Base-by-base conservation (phyloP, 2,329 filamentous ascomycete genomes). In the Xylaria sp. region DNA sequence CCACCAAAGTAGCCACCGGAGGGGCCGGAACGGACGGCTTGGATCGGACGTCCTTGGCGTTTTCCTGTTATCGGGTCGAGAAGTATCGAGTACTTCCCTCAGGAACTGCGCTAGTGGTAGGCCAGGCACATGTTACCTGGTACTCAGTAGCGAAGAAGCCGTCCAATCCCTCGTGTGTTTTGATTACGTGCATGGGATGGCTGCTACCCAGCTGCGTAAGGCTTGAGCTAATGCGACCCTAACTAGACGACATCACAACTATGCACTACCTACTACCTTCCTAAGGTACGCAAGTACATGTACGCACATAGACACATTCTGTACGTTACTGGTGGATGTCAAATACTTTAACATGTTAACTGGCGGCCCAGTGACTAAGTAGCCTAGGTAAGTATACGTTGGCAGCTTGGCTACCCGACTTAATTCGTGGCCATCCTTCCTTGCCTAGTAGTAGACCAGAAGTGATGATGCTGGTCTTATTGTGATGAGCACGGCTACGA, bases 31-130 rank as follows among this genome's bases (percentile, higher is more conserved):
- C 16, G 11, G 6, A 26, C 5, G 24, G 24, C 11, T 26, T 26
- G 24, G 24, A 11, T 5, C 6, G 11, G 29, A 13, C 29, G 29
- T 34, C 16, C 29, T 13, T 34, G 5, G 29, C 8, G 3, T 7
- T 13, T 34, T 13, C 29, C 16, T 34, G 6, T 13, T 34, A 11
- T 34, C 16, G 26, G 45, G n/a, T 44, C n/a, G 19, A 8, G 11
- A 54, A 47, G 57, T 60, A 60, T 42, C 46, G 19, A 22, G 39
- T 60, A 58, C 54, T 49, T 39, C 11, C 47, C n/a, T 19, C 18
- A 45, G 43, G 16, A 2, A 54, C 48, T 44, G 46, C 45, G 21
- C 46, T 50, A 52, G 29, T 7, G 24, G 29, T 13, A 34, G 16
- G 29, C 29, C 29, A 34, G 11, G n/a, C n/a, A n/a, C n/a, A n/a